These are phyloP conservation scores for Arthrobotrys conoides DNA, from an alignment of 2,329 filamentous ascomycete genomes.

Conservation along the genomic window DNA sequence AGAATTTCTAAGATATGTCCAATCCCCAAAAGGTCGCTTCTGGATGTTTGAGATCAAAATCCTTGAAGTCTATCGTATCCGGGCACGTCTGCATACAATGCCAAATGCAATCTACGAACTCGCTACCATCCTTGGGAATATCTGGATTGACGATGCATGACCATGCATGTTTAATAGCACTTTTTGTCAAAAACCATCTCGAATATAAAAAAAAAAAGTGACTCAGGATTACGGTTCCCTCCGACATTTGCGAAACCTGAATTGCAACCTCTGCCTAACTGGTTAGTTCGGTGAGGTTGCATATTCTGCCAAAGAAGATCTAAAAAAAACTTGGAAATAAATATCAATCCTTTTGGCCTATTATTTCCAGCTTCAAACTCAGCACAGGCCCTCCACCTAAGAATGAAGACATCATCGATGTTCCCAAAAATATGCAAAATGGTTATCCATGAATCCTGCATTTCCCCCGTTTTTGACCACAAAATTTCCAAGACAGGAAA, in stretches of 20 bases:
- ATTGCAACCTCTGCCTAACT: background rate
- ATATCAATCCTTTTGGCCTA: constrained; percentile 16
- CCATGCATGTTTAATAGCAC: constrained; percentile 21
- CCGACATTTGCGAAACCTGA: background rate
- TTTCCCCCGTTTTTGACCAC: background rate
- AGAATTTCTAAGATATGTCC: background rate
- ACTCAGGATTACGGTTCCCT: background rate
- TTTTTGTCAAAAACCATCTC: background rate
- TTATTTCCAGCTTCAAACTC: constrained; percentile 15
- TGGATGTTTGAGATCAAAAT: background rate
- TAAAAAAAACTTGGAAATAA: constrained; percentile 11
- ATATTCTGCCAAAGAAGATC: background rate
- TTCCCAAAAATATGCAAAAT: constrained; percentile 18
- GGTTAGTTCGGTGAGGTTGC: background rate
- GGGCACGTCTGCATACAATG: background rate
- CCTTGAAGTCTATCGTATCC: background rate
- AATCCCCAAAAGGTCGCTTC: background rate
- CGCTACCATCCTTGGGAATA: constrained; percentile 1
- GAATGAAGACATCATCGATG: constrained; percentile 20
- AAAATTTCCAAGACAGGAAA: constrained; percentile 33
- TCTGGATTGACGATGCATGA: constrained; percentile 46
- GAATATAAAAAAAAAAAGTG: background rate
- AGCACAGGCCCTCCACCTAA: background rate
- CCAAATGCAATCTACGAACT: background rate
- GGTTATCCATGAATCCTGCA: background rate